Conservation (phyloP, 2,329 filamentous ascomycete species). For the Ophidiomyces ophidiicola region DNA sequence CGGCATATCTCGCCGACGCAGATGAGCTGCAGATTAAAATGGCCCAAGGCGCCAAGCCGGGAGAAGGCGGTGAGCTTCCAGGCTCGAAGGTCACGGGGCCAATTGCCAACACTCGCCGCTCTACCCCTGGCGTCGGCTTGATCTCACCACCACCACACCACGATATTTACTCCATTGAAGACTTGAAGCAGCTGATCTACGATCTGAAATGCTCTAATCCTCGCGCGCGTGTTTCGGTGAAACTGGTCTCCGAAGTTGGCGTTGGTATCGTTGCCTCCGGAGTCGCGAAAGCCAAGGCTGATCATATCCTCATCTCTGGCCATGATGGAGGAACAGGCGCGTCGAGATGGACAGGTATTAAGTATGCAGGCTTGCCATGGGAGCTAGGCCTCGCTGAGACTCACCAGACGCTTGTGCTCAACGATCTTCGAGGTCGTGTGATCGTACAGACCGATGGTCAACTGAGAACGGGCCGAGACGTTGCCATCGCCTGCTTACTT, state of each 20-base stretch:
- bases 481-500: slow-evolving; percentile 85
- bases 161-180: slow-evolving; percentile 97
- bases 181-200: slow-evolving; percentile 95
- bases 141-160: slow-evolving; percentile 95
- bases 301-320: slow-evolving; percentile 92
- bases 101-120: slow-evolving; percentile 89
- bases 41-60: slow-evolving; percentile 95
- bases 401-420: slow-evolving; percentile 88
- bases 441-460: slow-evolving; percentile 95
- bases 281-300: slow-evolving; percentile 93
- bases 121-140: slow-evolving; percentile 86
- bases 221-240: slow-evolving; percentile 82
- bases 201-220: slow-evolving; percentile 95
- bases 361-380: slow-evolving; percentile 94
- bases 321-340: slow-evolving; percentile 96
- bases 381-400: slow-evolving; percentile 93
- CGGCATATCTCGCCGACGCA: slow-evolving; percentile 84
- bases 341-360: slow-evolving; percentile 96
- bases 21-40: slow-evolving; percentile 99
- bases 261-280: slow-evolving; percentile 95
- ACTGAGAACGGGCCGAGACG: slow-evolving; percentile 79
- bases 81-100: slow-evolving; percentile 93
- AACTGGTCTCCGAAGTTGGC: slow-evolving; percentile 93
- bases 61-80: slow-evolving; percentile 91
- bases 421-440: slow-evolving; percentile 88